Base-by-base conservation (phyloP, 2,329 filamentous ascomycete species). In the Cladorrhinum sp. region DNA sequence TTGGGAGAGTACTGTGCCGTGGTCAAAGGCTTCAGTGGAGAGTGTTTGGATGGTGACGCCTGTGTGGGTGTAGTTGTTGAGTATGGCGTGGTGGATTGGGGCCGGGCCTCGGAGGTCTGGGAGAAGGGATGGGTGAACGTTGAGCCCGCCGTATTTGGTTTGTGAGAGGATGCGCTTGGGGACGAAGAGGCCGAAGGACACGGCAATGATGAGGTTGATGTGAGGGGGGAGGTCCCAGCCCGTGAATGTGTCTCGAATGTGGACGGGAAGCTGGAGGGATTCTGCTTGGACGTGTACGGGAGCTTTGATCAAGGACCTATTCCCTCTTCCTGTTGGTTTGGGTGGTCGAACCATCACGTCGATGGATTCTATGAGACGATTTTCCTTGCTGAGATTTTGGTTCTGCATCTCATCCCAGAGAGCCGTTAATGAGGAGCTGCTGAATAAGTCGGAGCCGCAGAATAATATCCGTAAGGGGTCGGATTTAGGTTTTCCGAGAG, bases 381-480 rank as follows among this genome's bases (percentile, higher is more conserved):
- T 4, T 20, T 46, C 16, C n/a, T 4, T 5, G 16, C 3, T 3
- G 14, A 36, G 33, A 18, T 75, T 75, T 6, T 76, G 80, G 59
- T 81, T 80, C 57, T 69, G 63, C 57, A 86, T 81, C 70, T 91
- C 88, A 4, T 76, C 70, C 67, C 88, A 74, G 33, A 99, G 77
- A 5, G 90, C 89, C 61, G 78, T 77, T 55, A 99, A 79, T 1
- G 92, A 91, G 57, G 83, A 83, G 69, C 89, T 89, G 77, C 94
- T 97, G 75, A 98, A 96, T 2, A 87, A 82, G 74, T 99, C 95
- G 2, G 94, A 95, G 64, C 95, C 95, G 76, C 93, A 98, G 76
- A 97, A 99, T 3, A 99, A 82, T 58, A 99, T 92, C 33, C 87
- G 83, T 30, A 99, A 80, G 2, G 91, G 90, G 3, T 86, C 80